Base-by-base conservation (phyloP, 2,329 filamentous ascomycete genomes). In the Cadophora gregata region DNA sequence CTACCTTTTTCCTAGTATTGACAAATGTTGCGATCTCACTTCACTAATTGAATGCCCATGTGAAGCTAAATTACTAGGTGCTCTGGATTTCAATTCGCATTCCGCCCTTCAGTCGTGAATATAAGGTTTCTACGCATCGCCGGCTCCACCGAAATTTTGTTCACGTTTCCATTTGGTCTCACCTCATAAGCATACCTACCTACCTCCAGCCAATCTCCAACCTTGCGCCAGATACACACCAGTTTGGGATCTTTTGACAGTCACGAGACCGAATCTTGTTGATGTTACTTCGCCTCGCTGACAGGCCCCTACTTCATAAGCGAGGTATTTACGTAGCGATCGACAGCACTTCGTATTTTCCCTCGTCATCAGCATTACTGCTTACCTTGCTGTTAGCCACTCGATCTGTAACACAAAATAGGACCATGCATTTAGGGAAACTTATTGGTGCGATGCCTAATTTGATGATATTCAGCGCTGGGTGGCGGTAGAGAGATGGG, bases 311-410 rank as follows among this genome's bases (percentile, higher is more conserved):
- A 53, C 31, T 31, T 19, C 50, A 4, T 31, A 53, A 53, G 50
- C 50, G 50, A 53, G 50, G 7, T 31, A 31, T 53, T 53, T 53
- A 53, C 50, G 25, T 53, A 53, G 25, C 19, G 50, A 53, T 53
- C 27, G 50, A 19, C 25, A 29, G 16, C 25, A 29, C 48, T 51
- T 51, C 25, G 48, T 51, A 51, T 51, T 51, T 29, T 16, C 1
- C 4, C 24, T 50, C 24, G 14, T 51, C 48, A 29, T 29, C 48
- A 51, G 48, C 48, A 12, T 51, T 14, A 16, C 19, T 51, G 48
- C 48, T 51, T 29, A 51, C 48, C 14, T 2, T 29, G 6, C 10
- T 50, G 14, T 12, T 14, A 12, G 27, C 21, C 21, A 25, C 24
- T 50, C 47, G 8, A 8, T 25, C 21, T 12, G 9, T 14, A 50